These are phyloP conservation scores for Ophiostoma populinum DNA, from an alignment of 2,329 filamentous ascomycete species.

Conservation along the genomic window DNA sequence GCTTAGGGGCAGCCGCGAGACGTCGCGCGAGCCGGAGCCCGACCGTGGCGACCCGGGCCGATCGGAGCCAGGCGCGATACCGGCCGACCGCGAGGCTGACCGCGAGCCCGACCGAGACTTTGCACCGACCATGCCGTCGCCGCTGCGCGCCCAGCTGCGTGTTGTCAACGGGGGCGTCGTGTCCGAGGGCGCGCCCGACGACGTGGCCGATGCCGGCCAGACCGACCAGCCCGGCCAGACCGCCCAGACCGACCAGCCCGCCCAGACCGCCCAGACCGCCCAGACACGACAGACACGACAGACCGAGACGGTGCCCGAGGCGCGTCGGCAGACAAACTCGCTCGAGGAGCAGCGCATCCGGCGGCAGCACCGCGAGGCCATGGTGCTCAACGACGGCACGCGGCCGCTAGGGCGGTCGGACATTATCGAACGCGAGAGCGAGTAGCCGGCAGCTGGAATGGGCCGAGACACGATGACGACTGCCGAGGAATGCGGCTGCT, in stretches of 20 bases:
- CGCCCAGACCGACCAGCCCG: background rate
- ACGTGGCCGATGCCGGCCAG: background rate
- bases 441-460: too few species aligned
- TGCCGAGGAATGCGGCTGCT: too few species aligned
- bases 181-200: slow-evolving; percentile 12
- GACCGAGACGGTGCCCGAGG: slow-evolving; percentile 13
- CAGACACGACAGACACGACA: too few species aligned
- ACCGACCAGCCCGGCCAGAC: background rate
- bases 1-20: too few species aligned
- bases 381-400: slow-evolving; percentile 80
- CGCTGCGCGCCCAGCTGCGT: slow-evolving; percentile 1
- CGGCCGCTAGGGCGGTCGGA: slow-evolving; percentile 55
- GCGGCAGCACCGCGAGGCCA: slow-evolving; percentile 65
- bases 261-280: too few species aligned
- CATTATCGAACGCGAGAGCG: slow-evolving; percentile 53
- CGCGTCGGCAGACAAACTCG: slow-evolving; percentile 31
- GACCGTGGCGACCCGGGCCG: too few species aligned
- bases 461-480: too few species aligned
- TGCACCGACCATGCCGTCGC: background rate
- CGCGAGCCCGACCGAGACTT: background rate
- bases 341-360: slow-evolving; percentile 53
- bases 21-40: too few species aligned
- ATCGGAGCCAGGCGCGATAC: too few species aligned
- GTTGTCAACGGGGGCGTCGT: slow-evolving; percentile 11
- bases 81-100: too few species aligned